Percentiles rank a stretch among this genome's conserved stretches.
phyloP scores from a whole-genome alignment of 192 early-diverging fungal species.

The Coemansia sp. region DNA sequence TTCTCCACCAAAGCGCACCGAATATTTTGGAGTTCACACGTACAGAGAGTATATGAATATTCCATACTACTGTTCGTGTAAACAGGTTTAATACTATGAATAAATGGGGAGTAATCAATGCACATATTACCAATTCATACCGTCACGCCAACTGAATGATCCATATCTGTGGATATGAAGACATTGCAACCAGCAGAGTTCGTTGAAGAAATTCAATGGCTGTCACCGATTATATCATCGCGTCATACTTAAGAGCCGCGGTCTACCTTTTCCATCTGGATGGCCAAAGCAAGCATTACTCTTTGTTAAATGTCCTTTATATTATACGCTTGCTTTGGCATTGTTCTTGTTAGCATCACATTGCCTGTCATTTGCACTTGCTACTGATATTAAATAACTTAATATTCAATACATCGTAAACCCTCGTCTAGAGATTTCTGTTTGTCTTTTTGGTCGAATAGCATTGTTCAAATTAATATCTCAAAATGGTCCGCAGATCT shows the following conservation, averaged over 20 bases:
- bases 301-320: neutral
- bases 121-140: neutral
- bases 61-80: neutral
- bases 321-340: neutral
- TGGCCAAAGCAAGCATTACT: neutral
- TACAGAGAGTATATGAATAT: neutral
- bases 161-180: neutral
- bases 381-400: neutral
- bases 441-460: too few relatives aligned
- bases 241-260: neutral
- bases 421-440: too few relatives aligned
- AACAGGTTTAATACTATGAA: neutral
- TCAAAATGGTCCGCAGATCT: constrained; percentile 31
- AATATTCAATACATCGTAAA: too few relatives aligned
- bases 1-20: too few relatives aligned
- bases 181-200: neutral
- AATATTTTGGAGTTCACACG: neutral
- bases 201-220: neutral
- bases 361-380: neutral
- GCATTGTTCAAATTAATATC: neutral
- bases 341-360: neutral
- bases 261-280: neutral
- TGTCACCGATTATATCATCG: neutral
- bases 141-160: neutral
- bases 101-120: neutral